Percentiles rank a stretch among this genome's conserved stretches.
Evolutionary conservation across 495 filamentous ascomycete species (phyloP).

Genomic region (Chaetomidium leptoderma): DNA sequence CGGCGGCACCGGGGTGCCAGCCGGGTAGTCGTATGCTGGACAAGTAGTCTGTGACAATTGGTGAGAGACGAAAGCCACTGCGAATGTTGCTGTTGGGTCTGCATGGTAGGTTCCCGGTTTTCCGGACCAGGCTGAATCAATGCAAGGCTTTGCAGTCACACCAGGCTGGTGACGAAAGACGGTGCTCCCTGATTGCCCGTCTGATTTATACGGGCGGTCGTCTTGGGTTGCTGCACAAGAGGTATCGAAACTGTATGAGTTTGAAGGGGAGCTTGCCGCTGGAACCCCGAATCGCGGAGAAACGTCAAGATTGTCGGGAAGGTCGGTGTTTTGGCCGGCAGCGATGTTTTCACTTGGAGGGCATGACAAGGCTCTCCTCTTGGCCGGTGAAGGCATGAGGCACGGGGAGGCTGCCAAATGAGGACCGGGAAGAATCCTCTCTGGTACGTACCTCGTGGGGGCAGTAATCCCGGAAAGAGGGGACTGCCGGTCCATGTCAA

Average conservation of each 20-base stretch:
- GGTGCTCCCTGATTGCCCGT: too few relatives aligned
- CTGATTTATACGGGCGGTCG: too few relatives aligned
- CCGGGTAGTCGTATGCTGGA: too few relatives aligned
- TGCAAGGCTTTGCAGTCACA: too few relatives aligned
- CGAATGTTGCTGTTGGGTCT: too few relatives aligned
- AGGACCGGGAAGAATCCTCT: background rate
- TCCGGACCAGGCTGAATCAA: background rate
- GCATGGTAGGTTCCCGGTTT: too few relatives aligned
- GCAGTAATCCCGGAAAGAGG: background rate
- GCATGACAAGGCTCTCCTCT: background rate
- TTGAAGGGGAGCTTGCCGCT: background rate
- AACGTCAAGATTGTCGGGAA: too few relatives aligned
- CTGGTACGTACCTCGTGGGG: background rate
- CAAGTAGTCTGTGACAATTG: too few relatives aligned
- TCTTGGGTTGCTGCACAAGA: background rate
- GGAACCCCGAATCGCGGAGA: background rate
- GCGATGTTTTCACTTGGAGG: background rate
- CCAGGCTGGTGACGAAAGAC: too few relatives aligned
- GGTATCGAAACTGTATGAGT: background rate
- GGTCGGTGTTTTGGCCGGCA: too few relatives aligned
- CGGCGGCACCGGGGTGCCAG: too few relatives aligned
- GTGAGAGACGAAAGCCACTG: too few relatives aligned
- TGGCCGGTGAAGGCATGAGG: background rate
- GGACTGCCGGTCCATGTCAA: background rate
- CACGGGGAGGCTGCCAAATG: background rate